These are phyloP conservation scores for Mucor plumbeus DNA, from an alignment of 371 early-diverging fungal species.

Conservation along the genomic window DNA sequence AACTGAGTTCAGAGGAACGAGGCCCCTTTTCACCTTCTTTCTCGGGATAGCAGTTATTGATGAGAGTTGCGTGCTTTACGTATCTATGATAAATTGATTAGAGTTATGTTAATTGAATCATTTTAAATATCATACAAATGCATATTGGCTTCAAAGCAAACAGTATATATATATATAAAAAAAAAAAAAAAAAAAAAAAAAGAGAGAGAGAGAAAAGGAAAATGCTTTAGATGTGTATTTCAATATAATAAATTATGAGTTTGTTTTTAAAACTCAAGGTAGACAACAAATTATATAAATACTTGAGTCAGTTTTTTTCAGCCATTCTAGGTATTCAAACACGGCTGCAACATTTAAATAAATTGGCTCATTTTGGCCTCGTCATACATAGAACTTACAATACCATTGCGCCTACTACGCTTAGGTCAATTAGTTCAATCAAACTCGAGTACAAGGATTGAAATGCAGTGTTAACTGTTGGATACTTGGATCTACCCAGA, in stretches of 20 bases:
- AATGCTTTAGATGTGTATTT: background rate
- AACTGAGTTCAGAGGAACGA: constrained; percentile 84
- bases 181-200: constrained; percentile 20
- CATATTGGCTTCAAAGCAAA: constrained; percentile 26
- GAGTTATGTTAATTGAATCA: background rate
- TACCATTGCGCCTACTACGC: background rate
- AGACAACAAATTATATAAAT: background rate
- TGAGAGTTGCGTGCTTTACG: constrained; percentile 89
- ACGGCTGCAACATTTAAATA: background rate
- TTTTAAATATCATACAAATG: constrained; percentile 40
- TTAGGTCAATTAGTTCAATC: background rate
- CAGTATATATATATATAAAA: too few species aligned
- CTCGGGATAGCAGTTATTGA: constrained; percentile 92
- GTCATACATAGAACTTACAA: background rate
- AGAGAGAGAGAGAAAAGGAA: constrained; percentile 17
- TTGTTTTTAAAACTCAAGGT: constrained; percentile 1
- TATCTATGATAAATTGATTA: constrained; percentile 43
- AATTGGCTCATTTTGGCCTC: background rate
- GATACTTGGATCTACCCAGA: too few species aligned
- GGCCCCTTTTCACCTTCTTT: constrained; percentile 83
- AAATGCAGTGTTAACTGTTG: too few species aligned
- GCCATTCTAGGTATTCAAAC: constrained; percentile 4
- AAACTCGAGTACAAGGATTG: too few species aligned
- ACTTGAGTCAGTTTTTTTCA: constrained; percentile 13
- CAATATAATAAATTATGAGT: background rate